Conservation (phyloP, 2,329 filamentous ascomycete genomes). For the Epichloe sibirici region DNA sequence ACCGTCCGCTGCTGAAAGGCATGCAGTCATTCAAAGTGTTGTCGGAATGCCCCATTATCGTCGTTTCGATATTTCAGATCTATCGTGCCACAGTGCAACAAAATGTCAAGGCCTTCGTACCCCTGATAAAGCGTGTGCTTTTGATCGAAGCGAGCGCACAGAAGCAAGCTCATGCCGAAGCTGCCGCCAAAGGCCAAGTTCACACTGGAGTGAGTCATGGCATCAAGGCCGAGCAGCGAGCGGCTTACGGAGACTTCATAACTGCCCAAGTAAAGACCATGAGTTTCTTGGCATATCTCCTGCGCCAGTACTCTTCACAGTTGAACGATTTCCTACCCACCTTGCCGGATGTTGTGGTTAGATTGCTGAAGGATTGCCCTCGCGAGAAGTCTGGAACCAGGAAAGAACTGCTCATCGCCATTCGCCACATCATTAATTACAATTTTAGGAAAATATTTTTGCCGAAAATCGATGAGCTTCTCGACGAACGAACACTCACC, state of each 20-base stretch:
- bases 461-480: constrained; percentile 82
- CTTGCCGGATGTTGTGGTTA: constrained; percentile 79
- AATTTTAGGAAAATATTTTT: constrained; percentile 95
- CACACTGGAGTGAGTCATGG: constrained; percentile 89
- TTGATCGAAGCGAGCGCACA: constrained; percentile 85
- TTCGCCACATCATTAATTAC: constrained; percentile 97
- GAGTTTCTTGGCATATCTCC: constrained; percentile 91
- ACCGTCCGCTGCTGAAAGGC: constrained; percentile 69
- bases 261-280: constrained; percentile 98
- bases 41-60: constrained; percentile 95
- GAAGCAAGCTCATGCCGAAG: constrained; percentile 80
- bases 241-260: constrained; percentile 93
- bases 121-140: constrained; percentile 82
- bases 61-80: constrained; percentile 94
- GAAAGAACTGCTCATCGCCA: constrained; percentile 91
- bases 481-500: constrained; percentile 88
- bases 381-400: constrained; percentile 85
- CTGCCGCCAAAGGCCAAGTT: constrained; percentile 63
- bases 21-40: constrained; percentile 99
- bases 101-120: constrained; percentile 87
- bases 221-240: constrained; percentile 65
- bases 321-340: constrained; percentile 77
- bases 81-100: constrained; percentile 67
- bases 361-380: constrained; percentile 85
- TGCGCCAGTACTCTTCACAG: constrained; percentile 78